phyloP scores from a whole-genome alignment of 2,329 filamentous ascomycete species.

The Hypocreales sp. region DNA sequence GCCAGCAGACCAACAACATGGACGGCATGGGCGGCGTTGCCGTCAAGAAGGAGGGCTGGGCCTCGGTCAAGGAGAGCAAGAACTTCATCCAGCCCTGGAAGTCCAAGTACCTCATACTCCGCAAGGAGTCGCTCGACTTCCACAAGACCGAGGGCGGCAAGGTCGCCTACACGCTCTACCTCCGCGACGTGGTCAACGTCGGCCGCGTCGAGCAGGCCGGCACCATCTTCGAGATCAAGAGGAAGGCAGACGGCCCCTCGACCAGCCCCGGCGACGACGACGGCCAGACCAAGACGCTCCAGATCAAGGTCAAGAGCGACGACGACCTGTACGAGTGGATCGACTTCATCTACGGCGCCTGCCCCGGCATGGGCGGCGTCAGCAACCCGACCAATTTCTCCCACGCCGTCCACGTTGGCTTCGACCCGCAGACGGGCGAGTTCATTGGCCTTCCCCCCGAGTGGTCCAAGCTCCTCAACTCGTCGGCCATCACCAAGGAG shows the following conservation, averaged over 20 bases:
- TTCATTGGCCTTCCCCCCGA: slow-evolving; percentile 90
- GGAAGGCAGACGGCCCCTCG: slow-evolving; percentile 51
- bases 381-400: slow-evolving; percentile 98
- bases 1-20: slow-evolving; percentile 43
- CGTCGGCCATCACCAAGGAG: slow-evolving; percentile 94
- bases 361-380: slow-evolving; percentile 93
- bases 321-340: slow-evolving; percentile 99
- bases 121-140: slow-evolving; percentile 88
- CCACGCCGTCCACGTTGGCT: slow-evolving; percentile 92
- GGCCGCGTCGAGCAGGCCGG: slow-evolving; percentile 82
- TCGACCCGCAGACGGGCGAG: slow-evolving; percentile 86
- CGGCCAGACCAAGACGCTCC: slow-evolving; percentile 65
- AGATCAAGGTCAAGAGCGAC: slow-evolving; percentile 87
- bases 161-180: slow-evolving; percentile 66
- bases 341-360: slow-evolving; percentile 91
- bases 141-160: slow-evolving; percentile 85
- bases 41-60: slow-evolving; percentile 69
- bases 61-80: slow-evolving; percentile 80
- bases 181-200: slow-evolving; percentile 81
- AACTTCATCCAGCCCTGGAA: slow-evolving; percentile 78
- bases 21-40: slow-evolving; percentile 53
- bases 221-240: slow-evolving; percentile 87
- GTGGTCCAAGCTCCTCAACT: slow-evolving; percentile 93
- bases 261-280: slow-evolving; percentile 66
- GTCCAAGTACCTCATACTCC: slow-evolving; percentile 78